Evolutionary conservation across 75 land plant genomes (phyloP).

Genomic region (Isoetes taiwanensis): DNA sequence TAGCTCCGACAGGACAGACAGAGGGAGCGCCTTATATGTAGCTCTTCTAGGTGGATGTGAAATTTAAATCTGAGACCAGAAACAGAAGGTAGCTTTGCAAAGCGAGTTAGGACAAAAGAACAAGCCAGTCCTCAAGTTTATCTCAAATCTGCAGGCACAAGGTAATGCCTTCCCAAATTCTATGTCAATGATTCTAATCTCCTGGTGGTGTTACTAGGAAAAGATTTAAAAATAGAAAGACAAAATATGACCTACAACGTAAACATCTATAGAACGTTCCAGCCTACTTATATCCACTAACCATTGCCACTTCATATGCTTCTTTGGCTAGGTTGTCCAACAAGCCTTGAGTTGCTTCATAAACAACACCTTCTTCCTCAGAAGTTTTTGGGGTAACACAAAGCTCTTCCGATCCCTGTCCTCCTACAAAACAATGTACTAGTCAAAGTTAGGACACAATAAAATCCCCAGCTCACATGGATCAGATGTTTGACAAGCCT

Average conservation of each 20-base stretch:
- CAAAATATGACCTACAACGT: no score
- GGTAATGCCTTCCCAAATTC: neutral
- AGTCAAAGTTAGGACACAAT: neutral
- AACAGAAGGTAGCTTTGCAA: no score
- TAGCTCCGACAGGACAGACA: no score
- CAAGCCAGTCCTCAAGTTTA: no score
- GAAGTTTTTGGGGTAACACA: slow-evolving; percentile 12
- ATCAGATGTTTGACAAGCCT: neutral
- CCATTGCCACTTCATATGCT: slow-evolving; percentile 67
- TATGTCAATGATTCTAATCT: neutral
- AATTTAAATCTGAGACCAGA: no score
- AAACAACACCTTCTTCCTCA: slow-evolving; percentile 24
- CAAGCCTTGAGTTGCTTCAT: slow-evolving; percentile 25
- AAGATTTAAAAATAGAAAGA: neutral
- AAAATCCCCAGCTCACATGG: neutral
- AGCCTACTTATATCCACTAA: slow-evolving; percentile 19
- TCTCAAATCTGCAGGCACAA: no score
- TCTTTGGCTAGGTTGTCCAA: slow-evolving; percentile 63
- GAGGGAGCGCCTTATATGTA: no score
- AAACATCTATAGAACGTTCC: no score
- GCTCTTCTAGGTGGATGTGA: no score
- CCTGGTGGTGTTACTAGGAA: neutral
- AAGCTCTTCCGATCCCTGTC: neutral
- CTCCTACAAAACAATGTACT: neutral
- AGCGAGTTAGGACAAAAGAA: no score